These are phyloP conservation scores for Teratosphaeria epicoccoides DNA, from an alignment of 2,329 filamentous ascomycete genomes.

Conservation along the genomic window DNA sequence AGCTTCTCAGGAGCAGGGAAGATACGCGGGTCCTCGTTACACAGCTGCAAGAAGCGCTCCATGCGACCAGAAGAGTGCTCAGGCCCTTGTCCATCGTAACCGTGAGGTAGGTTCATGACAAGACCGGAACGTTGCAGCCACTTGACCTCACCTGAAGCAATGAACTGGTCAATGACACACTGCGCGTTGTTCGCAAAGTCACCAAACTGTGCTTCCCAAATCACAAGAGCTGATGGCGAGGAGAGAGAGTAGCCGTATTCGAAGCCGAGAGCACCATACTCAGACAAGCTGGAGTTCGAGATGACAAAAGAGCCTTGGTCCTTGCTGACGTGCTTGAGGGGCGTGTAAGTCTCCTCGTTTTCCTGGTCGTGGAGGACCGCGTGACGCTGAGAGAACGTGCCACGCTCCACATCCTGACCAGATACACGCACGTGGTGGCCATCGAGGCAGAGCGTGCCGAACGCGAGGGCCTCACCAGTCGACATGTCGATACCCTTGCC, in stretches of 20 bases:
- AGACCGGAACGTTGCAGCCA: constrained; percentile 98
- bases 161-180: constrained; percentile 97
- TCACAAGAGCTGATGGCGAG: constrained; percentile 91
- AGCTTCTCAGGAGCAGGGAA: constrained; percentile 85
- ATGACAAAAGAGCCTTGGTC: constrained; percentile 95
- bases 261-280: constrained; percentile 74
- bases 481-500: constrained; percentile 96
- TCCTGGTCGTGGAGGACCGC: constrained; percentile 97
- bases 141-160: constrained; percentile 94
- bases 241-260: constrained; percentile 98
- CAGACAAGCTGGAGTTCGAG: constrained; percentile 80
- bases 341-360: constrained; percentile 84
- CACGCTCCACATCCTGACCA: constrained; percentile 97
- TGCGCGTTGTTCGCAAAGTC: constrained; percentile 99
- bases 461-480: constrained; percentile 90
- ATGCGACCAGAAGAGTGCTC: constrained; percentile 97
- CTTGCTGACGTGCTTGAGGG: constrained; percentile 76
- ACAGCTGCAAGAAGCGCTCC: constrained; percentile 93
- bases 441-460: constrained; percentile 81
- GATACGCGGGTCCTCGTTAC: constrained; percentile 90
- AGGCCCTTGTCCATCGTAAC: constrained; percentile 95
- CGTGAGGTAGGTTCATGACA: constrained; percentile 91
- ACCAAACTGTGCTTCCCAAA: constrained; percentile 99
- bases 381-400: constrained; percentile 97
- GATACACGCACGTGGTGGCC: constrained; percentile 96